Base-by-base conservation (phyloP, 495 filamentous ascomycete species). In the Penicillium canescens region DNA sequence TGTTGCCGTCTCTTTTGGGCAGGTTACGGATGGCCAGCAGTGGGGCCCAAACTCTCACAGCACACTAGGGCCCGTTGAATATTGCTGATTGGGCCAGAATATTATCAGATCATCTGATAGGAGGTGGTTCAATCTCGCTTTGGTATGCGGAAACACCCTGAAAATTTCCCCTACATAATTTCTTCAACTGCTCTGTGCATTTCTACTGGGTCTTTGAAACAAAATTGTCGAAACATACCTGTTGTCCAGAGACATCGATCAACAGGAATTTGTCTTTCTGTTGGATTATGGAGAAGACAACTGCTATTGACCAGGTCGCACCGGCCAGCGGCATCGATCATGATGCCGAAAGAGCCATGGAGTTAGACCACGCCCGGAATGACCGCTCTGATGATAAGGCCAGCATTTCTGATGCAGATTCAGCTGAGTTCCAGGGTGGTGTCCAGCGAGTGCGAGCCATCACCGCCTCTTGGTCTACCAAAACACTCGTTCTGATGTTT, bases 101-200 rank as follows among this genome's bases (percentile, higher is more conserved):
- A 36, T 55, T 55, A 55, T 55, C 52, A 55, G 43, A 55, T 55
- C 44, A 55, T 55, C 52, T 55, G 52, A 55, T 55, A 55, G 35
- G 44, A 48, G 52, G 13, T 41, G 18, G 13, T 31, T 42, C 36
- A 39, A 33, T 35, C 8, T 10, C 14, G 5, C 36, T n/a, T 39
- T 13, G 5, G 37, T n/a, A 23, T 18, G 18, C 18, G 40, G 20
- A 40, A 31, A 31, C 3, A 31, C 28, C 28, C 10, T 39, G 6
- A 14, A 16, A 28, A 16, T 14, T 26, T 47, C 6, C 23, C 31
- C 20, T 38, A 47, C 37, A 38, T 24, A 14, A 18, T n/a, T 18
- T 11, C 1, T 4, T 45, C 14, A 11, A 20, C n/a, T 21, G 7
- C 14, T 10, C 0, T 21, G 3, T 6, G 18, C 16, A 31, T 31